These are phyloP conservation scores for Tetraselmis striata DNA, from an alignment of 139 green algal genomes.

Conservation along the genomic window DNA sequence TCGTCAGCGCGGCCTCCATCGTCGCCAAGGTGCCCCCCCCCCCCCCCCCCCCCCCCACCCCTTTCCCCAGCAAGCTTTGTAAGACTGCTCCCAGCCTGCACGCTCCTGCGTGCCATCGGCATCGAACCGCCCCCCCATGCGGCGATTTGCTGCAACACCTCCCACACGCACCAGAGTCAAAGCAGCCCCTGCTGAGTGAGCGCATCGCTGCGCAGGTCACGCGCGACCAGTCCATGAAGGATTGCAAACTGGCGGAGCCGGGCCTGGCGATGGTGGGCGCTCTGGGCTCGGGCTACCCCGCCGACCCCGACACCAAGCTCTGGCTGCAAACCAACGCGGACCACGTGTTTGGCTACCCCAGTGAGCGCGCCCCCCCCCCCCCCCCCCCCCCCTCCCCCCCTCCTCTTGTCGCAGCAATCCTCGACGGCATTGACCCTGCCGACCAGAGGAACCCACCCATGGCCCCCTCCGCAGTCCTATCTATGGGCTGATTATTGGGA, in stretches of 20 bases:
- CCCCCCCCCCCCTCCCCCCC: no score
- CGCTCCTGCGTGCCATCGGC: no score
- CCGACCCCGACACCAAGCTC: constrained; percentile 66
- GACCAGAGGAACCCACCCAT: no score
- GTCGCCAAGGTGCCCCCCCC: constrained; percentile 88
- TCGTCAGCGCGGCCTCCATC: constrained; percentile 88
- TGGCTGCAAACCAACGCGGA: constrained; percentile 71
- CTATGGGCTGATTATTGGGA: no score
- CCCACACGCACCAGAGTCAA: neutral
- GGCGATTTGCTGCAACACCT: no score
- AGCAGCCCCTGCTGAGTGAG: neutral
- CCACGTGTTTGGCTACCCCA: constrained; percentile 74
- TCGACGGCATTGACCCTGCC: no score
- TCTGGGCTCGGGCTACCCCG: constrained; percentile 62
- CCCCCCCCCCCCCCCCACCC: no score
- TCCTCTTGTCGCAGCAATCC: no score
- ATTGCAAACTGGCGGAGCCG: constrained; percentile 11
- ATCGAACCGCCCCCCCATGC: no score
- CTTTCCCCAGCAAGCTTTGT: no score
- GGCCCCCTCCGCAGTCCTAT: no score
- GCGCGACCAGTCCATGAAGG: constrained; percentile 25
- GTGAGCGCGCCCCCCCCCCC: constrained; percentile 32
- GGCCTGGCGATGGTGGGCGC: neutral
- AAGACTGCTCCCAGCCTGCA: no score
- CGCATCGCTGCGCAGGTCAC: constrained; percentile 32